These are phyloP conservation scores for Zostera marina DNA, from an alignment of 116 monocot species.

Conservation along the genomic window DNA sequence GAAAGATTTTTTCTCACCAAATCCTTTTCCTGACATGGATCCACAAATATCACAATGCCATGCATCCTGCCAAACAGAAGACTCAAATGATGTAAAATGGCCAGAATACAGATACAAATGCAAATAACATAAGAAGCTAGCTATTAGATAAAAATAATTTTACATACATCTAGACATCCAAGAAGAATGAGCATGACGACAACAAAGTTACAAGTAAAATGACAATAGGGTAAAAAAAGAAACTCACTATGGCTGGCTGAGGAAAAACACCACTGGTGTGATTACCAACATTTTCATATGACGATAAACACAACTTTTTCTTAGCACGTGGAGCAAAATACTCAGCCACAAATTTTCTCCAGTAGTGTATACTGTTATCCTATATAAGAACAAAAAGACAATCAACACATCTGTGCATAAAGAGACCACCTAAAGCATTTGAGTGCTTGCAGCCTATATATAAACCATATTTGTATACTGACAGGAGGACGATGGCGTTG, in stretches of 20 bases:
- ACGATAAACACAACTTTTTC: conserved; percentile 83
- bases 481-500: conserved; percentile 56
- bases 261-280: conserved; percentile 59
- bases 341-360: conserved; percentile 84
- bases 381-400: conserved; percentile 15
- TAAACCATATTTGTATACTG: conserved; percentile 4
- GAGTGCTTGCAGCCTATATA: neutral
- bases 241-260: conserved; percentile 62
- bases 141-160: too few species aligned
- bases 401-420: neutral
- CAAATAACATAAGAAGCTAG: too few species aligned
- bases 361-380: conserved; percentile 79
- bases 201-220: neutral
- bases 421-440: neutral
- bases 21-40: conserved; percentile 78
- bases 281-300: conserved; percentile 58
- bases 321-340: conserved; percentile 83
- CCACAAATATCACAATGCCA: conserved; percentile 87
- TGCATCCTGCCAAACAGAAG: conserved; percentile 37
- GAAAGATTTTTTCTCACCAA: conserved; percentile 42
- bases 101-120: neutral
- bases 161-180: too few species aligned
- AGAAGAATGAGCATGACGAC: neutral
- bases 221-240: neutral
- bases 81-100: neutral